These are phyloP conservation scores for Aureobasidium sp. DNA, from an alignment of 2,329 filamentous ascomycete species.

Conservation along the genomic window DNA sequence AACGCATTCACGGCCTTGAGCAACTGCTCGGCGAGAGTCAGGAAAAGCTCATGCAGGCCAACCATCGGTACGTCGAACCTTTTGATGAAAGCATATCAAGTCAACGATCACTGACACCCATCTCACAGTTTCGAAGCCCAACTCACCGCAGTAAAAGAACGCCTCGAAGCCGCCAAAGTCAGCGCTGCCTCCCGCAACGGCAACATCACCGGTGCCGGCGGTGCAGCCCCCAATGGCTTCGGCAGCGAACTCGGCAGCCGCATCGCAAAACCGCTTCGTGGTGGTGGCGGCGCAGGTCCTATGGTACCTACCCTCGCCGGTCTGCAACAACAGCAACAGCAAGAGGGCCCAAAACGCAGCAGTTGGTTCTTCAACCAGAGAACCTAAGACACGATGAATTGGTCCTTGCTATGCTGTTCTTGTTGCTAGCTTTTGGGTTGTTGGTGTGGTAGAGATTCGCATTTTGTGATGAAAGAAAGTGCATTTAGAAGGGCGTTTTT, in stretches of 20 bases:
- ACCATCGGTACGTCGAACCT: slow-evolving; percentile 71
- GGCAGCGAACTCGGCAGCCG: slow-evolving; percentile 65
- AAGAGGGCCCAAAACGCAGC: slow-evolving; percentile 16
- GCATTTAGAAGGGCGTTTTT: background rate
- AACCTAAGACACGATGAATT: slow-evolving; percentile 18
- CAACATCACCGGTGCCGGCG: slow-evolving; percentile 52
- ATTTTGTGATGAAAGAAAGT: background rate
- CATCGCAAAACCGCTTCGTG: slow-evolving; percentile 59
- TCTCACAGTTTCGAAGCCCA: slow-evolving; percentile 82
- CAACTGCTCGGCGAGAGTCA: slow-evolving; percentile 90
- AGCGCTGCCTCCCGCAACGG: slow-evolving; percentile 56
- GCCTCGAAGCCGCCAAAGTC: slow-evolving; percentile 88
- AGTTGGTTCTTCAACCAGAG: slow-evolving; percentile 28
- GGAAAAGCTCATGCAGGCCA: slow-evolving; percentile 94
- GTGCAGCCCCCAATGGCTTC: slow-evolving; percentile 37
- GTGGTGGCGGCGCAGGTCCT: slow-evolving; percentile 34
- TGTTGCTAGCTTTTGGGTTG: background rate
- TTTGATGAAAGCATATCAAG: background rate
- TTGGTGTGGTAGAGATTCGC: slow-evolving; percentile 1
- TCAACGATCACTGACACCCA: slow-evolving; percentile 16
- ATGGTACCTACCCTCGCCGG: slow-evolving; percentile 38
- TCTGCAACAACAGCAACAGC: slow-evolving; percentile 46
- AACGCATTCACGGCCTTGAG: slow-evolving; percentile 92
- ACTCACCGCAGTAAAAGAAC: slow-evolving; percentile 94
- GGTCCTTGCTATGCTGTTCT: background rate